phyloP scores from a whole-genome alignment of 768 basidiomycete species.

The Agrocybe pediades region DNA sequence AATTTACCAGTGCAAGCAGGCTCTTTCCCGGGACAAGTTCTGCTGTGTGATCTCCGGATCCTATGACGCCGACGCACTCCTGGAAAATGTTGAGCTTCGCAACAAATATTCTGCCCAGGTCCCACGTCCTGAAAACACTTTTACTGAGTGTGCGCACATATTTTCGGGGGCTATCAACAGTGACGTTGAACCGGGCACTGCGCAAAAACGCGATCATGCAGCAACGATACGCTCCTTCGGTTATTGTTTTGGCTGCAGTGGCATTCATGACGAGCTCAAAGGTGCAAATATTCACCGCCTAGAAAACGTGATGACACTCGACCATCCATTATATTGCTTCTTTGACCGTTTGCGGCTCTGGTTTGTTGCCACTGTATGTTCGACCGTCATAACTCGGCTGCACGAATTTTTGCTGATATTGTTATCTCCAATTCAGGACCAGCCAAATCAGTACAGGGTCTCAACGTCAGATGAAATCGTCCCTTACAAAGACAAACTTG shows the following conservation, averaged over 20 bases:
- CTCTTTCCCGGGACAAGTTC: conserved; percentile 35
- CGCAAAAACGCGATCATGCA: conserved; percentile 26
- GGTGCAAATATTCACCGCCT: conserved; percentile 30
- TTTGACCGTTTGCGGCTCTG: conserved; percentile 33
- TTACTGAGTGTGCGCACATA: conserved; percentile 29
- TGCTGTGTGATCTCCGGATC: conserved; percentile 32
- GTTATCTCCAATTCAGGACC: conserved; percentile 8
- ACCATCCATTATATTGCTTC: conserved; percentile 9
- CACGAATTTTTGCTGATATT: neutral
- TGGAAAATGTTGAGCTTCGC: conserved; percentile 12
- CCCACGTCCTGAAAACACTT: neutral
- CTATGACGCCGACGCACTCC: conserved; percentile 19
- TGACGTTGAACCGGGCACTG: conserved; percentile 13
- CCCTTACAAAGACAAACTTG: conserved; percentile 15
- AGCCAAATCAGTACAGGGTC: conserved; percentile 22
- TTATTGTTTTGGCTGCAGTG: conserved; percentile 28
- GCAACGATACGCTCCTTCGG: no score
- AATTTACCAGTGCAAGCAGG: conserved; percentile 20
- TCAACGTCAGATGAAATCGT: conserved; percentile 1
- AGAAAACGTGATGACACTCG: conserved; percentile 33
- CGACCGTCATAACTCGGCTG: neutral
- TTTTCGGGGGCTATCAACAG: conserved; percentile 25
- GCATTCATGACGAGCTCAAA: conserved; percentile 23
- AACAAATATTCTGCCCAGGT: neutral
- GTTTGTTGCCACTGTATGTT: conserved; percentile 31